A percentile compares a stretch with the other conserved stretches of the same genome.
Conservation (phyloP, 192 early-diverging fungal genomes). For the Physocladia obscura region DNA sequence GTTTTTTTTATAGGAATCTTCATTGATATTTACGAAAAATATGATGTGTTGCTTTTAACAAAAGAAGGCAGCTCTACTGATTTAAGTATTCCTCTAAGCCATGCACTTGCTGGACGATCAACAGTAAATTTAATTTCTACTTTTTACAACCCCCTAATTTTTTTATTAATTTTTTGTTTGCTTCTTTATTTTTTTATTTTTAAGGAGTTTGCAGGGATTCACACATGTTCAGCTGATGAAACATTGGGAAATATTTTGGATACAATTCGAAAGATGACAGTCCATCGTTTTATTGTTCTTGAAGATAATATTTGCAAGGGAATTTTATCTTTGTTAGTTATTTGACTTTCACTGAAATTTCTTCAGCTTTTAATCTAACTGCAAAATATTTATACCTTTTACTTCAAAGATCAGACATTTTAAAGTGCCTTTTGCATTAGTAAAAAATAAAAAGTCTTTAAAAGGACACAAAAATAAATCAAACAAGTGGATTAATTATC, state of each 20-base stretch:
- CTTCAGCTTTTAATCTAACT: neutral
- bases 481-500: no score
- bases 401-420: constrained; percentile 18
- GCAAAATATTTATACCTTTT: neutral
- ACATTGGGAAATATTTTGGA: constrained; percentile 86
- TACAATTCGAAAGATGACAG: constrained; percentile 79
- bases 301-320: constrained; percentile 56
- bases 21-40: constrained; percentile 94
- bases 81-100: constrained; percentile 82
- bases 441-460: no score
- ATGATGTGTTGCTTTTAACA: constrained; percentile 88
- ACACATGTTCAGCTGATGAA: constrained; percentile 84
- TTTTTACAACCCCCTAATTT: neutral
- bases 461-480: no score
- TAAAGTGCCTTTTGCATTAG: constrained; percentile 16
- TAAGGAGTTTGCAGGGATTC: constrained; percentile 89
- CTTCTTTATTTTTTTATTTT: constrained; percentile 11
- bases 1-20: constrained; percentile 60
- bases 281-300: constrained; percentile 89
- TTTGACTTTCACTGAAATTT: constrained; percentile 3
- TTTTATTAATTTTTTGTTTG: neutral
- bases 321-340: constrained; percentile 29
- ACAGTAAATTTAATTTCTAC: constrained; percentile 50
- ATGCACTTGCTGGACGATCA: constrained; percentile 79
- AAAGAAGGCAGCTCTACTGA: constrained; percentile 71